A percentile compares a stretch with the other conserved stretches of the same genome.
These are phyloP conservation scores for Geotrichum phurueaensis DNA, from an alignment of 1,139 yeast genomes.

Conservation along the genomic window DNA sequence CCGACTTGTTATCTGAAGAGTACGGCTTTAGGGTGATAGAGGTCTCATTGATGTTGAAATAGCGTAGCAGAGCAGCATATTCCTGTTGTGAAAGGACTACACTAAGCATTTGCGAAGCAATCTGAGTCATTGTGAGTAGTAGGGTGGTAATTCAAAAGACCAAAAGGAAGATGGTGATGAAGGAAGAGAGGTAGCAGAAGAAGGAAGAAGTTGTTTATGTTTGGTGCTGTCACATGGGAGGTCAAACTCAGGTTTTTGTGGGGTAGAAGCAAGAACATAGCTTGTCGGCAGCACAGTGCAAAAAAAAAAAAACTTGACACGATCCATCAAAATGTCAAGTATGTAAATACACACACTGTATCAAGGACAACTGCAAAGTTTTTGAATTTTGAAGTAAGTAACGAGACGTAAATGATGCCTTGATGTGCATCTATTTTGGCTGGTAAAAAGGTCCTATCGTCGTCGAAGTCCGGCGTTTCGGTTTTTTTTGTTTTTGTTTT, in stretches of 20 bases:
- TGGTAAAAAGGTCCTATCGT: background rate
- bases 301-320: too few species aligned
- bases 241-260: too few species aligned
- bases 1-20: background rate
- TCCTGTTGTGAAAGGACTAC: background rate
- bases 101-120: background rate
- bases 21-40: background rate
- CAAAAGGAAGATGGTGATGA: too few species aligned
- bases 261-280: background rate
- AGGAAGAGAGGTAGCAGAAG: background rate
- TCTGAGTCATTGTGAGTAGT: background rate
- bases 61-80: background rate
- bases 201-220: background rate
- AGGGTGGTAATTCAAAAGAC: background rate
- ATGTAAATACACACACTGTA: too few species aligned
- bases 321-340: too few species aligned
- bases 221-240: background rate
- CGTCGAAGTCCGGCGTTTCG: background rate
- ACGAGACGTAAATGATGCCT: background rate
- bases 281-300: background rate
- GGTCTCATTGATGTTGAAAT: background rate
- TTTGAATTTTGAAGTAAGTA: too few species aligned
- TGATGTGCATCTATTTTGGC: background rate
- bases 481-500: background rate
- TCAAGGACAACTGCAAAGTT: too few species aligned